Evolutionary conservation across 805 yeast species (phyloP), one percentile per base, ranked within the genome.

Genomic region (Lipomyces oligophaga): DNA sequence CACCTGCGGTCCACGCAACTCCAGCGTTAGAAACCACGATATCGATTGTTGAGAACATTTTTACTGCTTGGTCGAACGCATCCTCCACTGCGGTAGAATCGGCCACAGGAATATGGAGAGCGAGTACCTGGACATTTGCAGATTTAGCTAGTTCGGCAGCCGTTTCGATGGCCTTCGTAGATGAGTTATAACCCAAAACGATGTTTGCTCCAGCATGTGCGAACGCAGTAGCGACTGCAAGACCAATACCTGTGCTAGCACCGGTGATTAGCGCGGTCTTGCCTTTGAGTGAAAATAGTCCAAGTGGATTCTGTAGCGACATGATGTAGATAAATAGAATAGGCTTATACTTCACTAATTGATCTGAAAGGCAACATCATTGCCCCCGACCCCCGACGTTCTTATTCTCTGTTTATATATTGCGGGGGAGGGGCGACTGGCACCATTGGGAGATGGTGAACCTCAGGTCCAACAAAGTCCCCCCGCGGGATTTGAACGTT

Each of bases 51-150:
- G 52, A 40, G 35, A 52, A 37, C n/a, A 15, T 5, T 6, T 32
- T 32, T 10, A 41, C 21, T 18, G 36, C 78, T 62, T 71, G 71
- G 27, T 59, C 63, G 41, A 82, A 68, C 13, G 77, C 71, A 13
- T 54, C 55, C 49, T 73, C 73, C 38, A 82, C 85, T 4, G 34
- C 37, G 8, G 68, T 73, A 33, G 71, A 53, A 52, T 77, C 75
- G 40, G 76, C 66, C 40, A 82, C 73, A 38, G 75, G 72, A 59
- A 80, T 79, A 66, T 78, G 73, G 71, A 80, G 74, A 10, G 90
- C 88, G 58, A 71, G 74, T 47, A 73, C 75, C 56, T 69, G 73
- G 52, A 81, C 80, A 7, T 78, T 78, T 63, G 83, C 81, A 49
- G 73, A 76, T 35, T 71, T 59, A n/a, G 80, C 68, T 13, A 83